Evolutionary conservation across 345 rosid genomes (phyloP), one percentile per base, ranked within the genome.

Genomic region (Rhizophora mangle): DNA sequence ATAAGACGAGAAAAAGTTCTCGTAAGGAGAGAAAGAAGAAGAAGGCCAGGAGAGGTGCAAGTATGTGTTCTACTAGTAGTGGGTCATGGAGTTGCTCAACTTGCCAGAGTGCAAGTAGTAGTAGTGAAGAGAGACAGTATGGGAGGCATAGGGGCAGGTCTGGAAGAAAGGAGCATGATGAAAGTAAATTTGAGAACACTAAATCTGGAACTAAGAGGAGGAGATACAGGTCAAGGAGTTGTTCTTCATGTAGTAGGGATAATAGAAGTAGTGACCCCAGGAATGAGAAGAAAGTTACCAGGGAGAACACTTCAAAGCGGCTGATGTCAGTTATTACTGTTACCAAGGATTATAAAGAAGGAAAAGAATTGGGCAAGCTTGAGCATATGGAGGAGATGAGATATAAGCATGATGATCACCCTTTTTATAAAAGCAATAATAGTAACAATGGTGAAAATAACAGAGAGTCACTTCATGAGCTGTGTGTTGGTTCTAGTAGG

Each of bases 241-340:
- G 22, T 69, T 84, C 78, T 63, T 74, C 79, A 16, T 67, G 47
- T 55, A 65, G 79, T 70, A 65, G 59, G 47, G 55, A 5, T 39
- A 66, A 67, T 65, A 84, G 65, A 74, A 60, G 63, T 68, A 69
- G 71, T 47, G 82, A 74, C 73, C 64, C 70, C 64, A 60, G 67
- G 63, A 73, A 68, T 49, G 79, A 79, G 64, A 87, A 80, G 68
- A 75, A 62, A 72, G 68, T 81, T 36, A 71, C 60, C 47, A 26
- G 69, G 6, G 83, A 74, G 67, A 74, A 67, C 70, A 74, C 73
- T 63, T 36, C 84, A 3, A 81, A 77, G 64, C 77, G 83, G 74
- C 82, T 85, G 72, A 89, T 78, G 70, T 91, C 97, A 22, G 85
- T 91, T 74, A 60, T 91, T 67, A 82, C 78, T 56, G 79, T 82